A percentile compares a stretch with the other conserved stretches of the same genome.
Conservation (phyloP, 2,329 filamentous ascomycete species). For the Colletotrichum sublineola region DNA sequence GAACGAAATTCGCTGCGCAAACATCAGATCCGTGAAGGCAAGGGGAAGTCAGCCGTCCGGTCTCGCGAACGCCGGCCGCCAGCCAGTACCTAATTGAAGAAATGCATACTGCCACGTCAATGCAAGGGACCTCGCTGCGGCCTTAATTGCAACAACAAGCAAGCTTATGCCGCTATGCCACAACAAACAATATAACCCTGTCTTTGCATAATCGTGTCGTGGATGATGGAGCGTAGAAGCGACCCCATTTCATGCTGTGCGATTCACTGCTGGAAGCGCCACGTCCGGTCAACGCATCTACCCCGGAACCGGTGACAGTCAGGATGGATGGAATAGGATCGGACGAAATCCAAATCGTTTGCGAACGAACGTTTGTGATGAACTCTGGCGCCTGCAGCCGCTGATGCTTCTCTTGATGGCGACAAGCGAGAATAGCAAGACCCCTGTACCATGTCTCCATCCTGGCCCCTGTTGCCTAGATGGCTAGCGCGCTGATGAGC, state of each 20-base stretch:
- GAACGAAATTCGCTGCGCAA: constrained; percentile 29
- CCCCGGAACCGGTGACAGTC: constrained; percentile 1
- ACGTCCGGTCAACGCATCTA: not conserved
- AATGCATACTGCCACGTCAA: constrained; percentile 38
- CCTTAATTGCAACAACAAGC: constrained; percentile 14
- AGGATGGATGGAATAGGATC: constrained; percentile 22
- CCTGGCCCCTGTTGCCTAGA: constrained; percentile 32
- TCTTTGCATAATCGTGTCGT: constrained; percentile 5
- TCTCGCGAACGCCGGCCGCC: constrained; percentile 35
- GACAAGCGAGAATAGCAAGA: constrained; percentile 30
- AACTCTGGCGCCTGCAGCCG: constrained; percentile 3
- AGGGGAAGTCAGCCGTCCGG: constrained; percentile 20
- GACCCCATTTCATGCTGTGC: constrained; percentile 3
- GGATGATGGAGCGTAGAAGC: constrained; percentile 12
- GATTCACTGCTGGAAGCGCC: constrained; percentile 16
- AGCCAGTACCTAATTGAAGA: constrained; percentile 33
- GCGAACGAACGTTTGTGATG: constrained; percentile 4
- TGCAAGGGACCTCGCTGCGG: constrained; percentile 38
- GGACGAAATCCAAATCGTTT: constrained; percentile 31
- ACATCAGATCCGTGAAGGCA: constrained; percentile 18
- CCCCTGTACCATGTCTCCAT: constrained; percentile 29
- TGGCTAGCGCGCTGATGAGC: constrained; percentile 12
- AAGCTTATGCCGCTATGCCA: constrained; percentile 12
- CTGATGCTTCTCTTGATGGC: constrained; percentile 11
- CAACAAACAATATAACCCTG: constrained; percentile 29